Evolutionary conservation across 2,329 filamentous ascomycete species (phyloP).

Genomic region (Chrysoporthe puriensis): DNA sequence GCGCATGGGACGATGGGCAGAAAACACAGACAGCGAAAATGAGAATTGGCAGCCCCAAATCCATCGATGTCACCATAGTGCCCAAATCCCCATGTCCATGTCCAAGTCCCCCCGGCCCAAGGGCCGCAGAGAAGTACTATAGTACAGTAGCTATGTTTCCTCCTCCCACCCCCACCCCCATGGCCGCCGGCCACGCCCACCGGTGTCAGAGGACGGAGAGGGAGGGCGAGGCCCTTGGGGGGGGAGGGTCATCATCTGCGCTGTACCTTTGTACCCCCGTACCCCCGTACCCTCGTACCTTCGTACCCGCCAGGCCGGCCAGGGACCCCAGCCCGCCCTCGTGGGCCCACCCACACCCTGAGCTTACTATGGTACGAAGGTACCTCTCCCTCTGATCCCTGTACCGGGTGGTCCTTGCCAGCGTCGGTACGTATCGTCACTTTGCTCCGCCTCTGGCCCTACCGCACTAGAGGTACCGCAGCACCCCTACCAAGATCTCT

Average conservation of each 20-base stretch:
- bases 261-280: not conserved
- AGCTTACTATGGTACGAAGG: constrained; percentile 1
- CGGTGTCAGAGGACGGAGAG: not conserved
- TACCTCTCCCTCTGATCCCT: constrained; percentile 6
- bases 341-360: not conserved
- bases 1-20: not conserved
- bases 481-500: constrained; percentile 8
- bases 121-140: not conserved
- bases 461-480: constrained; percentile 9
- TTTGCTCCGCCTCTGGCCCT: not conserved
- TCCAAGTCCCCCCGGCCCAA: not conserved
- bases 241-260: not conserved
- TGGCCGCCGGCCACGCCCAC: not conserved
- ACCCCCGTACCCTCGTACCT: not conserved
- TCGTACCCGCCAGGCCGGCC: not conserved
- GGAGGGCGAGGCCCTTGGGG: not conserved
- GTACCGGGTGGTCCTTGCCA: not conserved
- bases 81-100: not conserved
- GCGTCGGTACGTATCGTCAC: not conserved
- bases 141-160: not conserved
- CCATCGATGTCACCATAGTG: not conserved
- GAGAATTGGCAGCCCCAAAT: not conserved
- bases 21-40: not conserved
- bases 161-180: not conserved
- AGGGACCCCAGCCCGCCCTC: not conserved